Conservation (phyloP, 2,329 filamentous ascomycete species). For the Fusarium xylarioides region DNA sequence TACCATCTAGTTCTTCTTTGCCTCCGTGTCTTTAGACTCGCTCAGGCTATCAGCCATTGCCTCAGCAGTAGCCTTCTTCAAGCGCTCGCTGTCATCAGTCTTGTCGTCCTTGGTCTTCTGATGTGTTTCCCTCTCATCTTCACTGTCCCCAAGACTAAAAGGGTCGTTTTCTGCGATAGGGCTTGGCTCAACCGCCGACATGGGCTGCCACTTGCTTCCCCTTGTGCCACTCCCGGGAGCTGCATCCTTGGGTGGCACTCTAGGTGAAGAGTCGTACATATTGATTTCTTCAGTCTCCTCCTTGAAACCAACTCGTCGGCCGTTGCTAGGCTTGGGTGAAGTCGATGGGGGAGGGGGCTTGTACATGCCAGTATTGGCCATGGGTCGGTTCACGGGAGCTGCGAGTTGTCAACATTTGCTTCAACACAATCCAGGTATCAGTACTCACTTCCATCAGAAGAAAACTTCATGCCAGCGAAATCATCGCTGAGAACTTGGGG, state of each 20-base stretch:
- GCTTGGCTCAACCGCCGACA: constrained; percentile 82
- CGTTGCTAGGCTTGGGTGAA: constrained; percentile 59
- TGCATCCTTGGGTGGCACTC: constrained; percentile 61
- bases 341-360: constrained; percentile 68
- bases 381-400: constrained; percentile 63
- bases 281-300: constrained; percentile 79
- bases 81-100: constrained; percentile 66
- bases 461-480: constrained; percentile 76
- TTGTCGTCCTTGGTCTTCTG: constrained; percentile 65
- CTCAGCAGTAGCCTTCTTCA: constrained; percentile 72
- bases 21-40: constrained; percentile 46
- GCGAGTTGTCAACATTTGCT: constrained; percentile 26
- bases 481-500: constrained; percentile 90
- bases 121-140: constrained; percentile 80
- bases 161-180: constrained; percentile 93
- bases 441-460: constrained; percentile 68
- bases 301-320: constrained; percentile 66
- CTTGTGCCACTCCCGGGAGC: constrained; percentile 63
- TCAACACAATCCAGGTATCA: neutral
- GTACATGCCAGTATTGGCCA: constrained; percentile 83
- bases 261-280: constrained; percentile 74
- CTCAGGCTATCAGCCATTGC: constrained; percentile 67
- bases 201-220: constrained; percentile 95
- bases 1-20: constrained; percentile 48
- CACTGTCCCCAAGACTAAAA: constrained; percentile 94